phyloP scores from a whole-genome alignment of 1,284 basidiomycete genomes.

The Ceratobasidium sp. region DNA sequence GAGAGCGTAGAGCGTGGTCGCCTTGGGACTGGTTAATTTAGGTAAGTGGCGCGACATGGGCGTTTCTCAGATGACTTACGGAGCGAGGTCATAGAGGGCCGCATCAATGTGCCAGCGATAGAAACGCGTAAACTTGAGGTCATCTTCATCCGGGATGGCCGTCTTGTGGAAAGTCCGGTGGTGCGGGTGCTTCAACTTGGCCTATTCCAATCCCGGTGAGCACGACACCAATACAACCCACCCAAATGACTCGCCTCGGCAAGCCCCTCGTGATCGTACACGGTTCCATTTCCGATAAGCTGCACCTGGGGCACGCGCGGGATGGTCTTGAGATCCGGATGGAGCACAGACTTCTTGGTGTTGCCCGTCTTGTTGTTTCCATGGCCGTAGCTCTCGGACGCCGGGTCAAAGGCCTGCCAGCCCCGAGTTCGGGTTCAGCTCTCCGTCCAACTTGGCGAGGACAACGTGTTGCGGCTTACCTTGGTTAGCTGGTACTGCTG shows the following conservation, averaged over 20 bases:
- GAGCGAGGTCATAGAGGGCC: conserved; percentile 86
- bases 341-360: conserved; percentile 80
- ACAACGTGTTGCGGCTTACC: conserved; percentile 60
- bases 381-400: conserved; percentile 81
- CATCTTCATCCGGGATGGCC: conserved; percentile 80
- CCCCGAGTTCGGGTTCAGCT: not conserved
- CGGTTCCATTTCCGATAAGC: conserved; percentile 82
- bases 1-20: conserved; percentile 89
- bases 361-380: conserved; percentile 85
- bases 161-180: conserved; percentile 93
- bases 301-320: conserved; percentile 88
- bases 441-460: conserved; percentile 14
- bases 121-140: conserved; percentile 81
- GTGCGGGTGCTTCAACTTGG: conserved; percentile 77
- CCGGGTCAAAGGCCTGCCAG: conserved; percentile 76
- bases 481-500: conserved; percentile 87
- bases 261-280: conserved; percentile 83
- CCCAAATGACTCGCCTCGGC: conserved; percentile 64
- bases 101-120: conserved; percentile 97
- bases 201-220: conserved; percentile 50
- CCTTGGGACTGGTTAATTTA: conserved; percentile 67
- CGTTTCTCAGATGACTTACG: conserved; percentile 54
- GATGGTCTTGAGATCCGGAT: conserved; percentile 89
- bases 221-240: not conserved
- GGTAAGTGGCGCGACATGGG: not conserved